Base-by-base conservation (phyloP, 345 rosid species). In the Camelina laxa region DNA sequence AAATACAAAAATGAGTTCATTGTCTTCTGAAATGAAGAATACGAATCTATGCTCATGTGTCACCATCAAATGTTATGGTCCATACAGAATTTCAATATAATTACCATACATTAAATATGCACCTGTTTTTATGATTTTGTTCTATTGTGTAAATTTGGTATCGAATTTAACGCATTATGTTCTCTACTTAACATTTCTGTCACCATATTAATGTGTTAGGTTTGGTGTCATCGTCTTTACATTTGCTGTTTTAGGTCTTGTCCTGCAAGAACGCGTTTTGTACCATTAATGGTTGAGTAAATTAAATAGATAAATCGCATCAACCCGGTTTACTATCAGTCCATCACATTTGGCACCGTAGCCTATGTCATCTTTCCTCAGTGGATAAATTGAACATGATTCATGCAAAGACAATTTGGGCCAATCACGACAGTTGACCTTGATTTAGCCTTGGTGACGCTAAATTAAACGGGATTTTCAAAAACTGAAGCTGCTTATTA, bases 1-100 rank as follows among this genome's bases (percentile, higher is more conserved):
- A 70, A 77, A 70, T 65, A 76, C 61, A 70, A 70, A 20, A 51
- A 77, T 77, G 80, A 56, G 76, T 77, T 77, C 80, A 77, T 64
- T 70, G 67, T 70, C 65, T 70, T 77, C 36, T 55, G 20, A 70
- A 70, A 56, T 13, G 27, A 57, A 57, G 80, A 77, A 70, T 70
- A 36, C 7, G 80, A 77, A 77, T 77, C 61, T 69, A 55, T 63
- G 54, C 51, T 36, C 44, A 55, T 55, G 14, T 27, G 75, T 69
- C 75, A 69, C 53, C 35, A n/a, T 76, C 80, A 63, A 42, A 63
- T 35, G 17, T 55, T 69, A 35, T 55, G 75, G 75, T 76, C 75
- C 71, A 56, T 54, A 38, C 24, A 76, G 19, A 53, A 0, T 44
- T 49, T 66, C 44, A 13, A 27, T 48, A 22, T 16, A 74, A 5